These are phyloP conservation scores for Trametes punicea DNA, from an alignment of 768 basidiomycete genomes.

Conservation along the genomic window DNA sequence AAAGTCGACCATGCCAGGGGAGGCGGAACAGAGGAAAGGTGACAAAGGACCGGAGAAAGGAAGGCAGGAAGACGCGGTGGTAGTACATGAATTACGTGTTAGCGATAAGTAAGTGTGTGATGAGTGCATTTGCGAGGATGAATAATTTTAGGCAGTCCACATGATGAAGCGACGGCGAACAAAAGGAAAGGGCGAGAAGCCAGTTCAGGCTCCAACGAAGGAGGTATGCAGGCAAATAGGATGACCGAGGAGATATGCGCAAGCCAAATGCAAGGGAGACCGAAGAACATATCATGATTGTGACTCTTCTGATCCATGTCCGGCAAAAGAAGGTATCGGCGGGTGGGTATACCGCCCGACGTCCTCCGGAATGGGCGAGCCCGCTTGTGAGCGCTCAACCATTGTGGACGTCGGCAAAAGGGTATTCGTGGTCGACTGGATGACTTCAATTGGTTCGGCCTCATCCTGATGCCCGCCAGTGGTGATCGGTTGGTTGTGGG, in stretches of 20 bases:
- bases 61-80: not conserved
- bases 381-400: conserved; percentile 40
- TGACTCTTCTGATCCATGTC: conserved; percentile 8
- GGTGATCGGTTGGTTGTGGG: conserved; percentile 69
- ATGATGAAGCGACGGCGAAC: conserved; percentile 9
- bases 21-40: not conserved
- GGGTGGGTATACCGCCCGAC: conserved; percentile 16
- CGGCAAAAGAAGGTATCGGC: conserved; percentile 38
- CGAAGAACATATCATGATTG: not conserved
- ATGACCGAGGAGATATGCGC: not conserved
- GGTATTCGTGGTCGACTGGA: conserved; percentile 39
- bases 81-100: conserved; percentile 17
- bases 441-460: conserved; percentile 26
- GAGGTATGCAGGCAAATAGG: not conserved
- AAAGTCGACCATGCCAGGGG: not conserved
- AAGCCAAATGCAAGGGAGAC: not conserved
- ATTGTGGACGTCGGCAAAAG: conserved; percentile 43
- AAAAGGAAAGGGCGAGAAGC: not conserved
- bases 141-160: conserved; percentile 11
- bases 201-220: conserved; percentile 7
- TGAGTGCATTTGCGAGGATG: not conserved
- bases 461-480: conserved; percentile 20
- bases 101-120: conserved; percentile 10
- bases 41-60: not conserved
- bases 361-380: conserved; percentile 33